phyloP scores from a whole-genome alignment of 345 rosid genomes.

The Salix exigua region DNA sequence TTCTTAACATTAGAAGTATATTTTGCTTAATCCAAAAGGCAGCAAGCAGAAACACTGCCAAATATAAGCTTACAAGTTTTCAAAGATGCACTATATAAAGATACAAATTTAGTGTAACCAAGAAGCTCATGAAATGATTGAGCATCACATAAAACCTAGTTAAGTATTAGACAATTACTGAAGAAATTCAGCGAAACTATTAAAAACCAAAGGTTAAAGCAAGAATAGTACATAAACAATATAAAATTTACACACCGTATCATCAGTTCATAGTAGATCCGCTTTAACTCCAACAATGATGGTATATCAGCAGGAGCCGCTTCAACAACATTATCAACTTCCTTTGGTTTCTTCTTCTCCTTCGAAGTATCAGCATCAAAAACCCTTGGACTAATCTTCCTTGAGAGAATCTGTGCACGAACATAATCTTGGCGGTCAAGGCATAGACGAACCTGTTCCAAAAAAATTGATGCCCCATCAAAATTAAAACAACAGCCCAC shows the following conservation, averaged over 20 bases:
- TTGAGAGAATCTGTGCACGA: constrained; percentile 94
- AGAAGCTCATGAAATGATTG: background rate
- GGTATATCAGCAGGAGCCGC: constrained; percentile 98
- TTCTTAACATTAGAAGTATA: background rate
- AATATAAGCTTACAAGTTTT: background rate
- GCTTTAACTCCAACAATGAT: constrained; percentile 72
- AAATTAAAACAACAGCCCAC: background rate
- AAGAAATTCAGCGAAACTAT: background rate
- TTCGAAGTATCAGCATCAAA: constrained; percentile 72
- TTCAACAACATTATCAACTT: constrained; percentile 77
- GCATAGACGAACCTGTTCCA: constrained; percentile 71
- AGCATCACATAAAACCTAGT: background rate
- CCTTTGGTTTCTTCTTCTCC: constrained; percentile 91
- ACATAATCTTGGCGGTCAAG: constrained; percentile 86
- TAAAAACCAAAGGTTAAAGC: background rate
- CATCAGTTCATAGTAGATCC: constrained; percentile 82
- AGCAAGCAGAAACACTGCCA: background rate
- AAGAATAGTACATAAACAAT: background rate
- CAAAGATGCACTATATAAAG: background rate
- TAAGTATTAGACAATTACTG: background rate
- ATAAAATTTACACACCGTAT: constrained; percentile 48
- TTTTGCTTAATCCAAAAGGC: background rate
- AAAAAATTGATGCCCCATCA: background rate
- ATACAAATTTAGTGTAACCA: background rate
- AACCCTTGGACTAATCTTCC: constrained; percentile 88